Base-by-base conservation (phyloP, 2,329 filamentous ascomycete species). In the Westerdykella ornata region DNA sequence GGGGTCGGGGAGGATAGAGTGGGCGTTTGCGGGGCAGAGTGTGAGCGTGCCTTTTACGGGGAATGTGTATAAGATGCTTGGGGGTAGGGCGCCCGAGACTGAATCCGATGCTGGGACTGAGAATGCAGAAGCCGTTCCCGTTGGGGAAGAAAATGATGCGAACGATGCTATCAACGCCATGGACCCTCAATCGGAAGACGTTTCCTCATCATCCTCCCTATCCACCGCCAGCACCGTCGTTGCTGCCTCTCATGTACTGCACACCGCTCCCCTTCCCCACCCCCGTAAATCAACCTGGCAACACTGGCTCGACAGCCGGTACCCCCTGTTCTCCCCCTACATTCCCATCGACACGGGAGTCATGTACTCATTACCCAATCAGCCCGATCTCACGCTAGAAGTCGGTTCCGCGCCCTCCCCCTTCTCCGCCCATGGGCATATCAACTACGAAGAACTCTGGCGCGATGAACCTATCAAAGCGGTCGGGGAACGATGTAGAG, bases 381-480 rank as follows among this genome's bases (percentile, higher is more conserved):
- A 30, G 19, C 30, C 30, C 0, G 43, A 37, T 0, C 40, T 45
- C 9, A 55, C 47, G 5, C 56, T 71, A 6, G 82, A 85, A 57
- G 74, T 65, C 33, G 82, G 82, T 0, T 52, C 53, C 11, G 83
- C 82, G 75, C 62, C 73, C 9, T 80, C 84, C 48, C 78, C 78
- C 0, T 68, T 62, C 1, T 78, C 76, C 1, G 74, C 75, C 0
- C 63, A 28, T 3, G 22, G 22, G 8, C 22, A 26, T 26, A 26
- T 26, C 22, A 39, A 65, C 1, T 87, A 88, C 49, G 81, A 85
- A 57, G 83, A 87, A 60, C 57, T 83, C 2, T 86, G 82, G 82
- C 60, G 66, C 1, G 75, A 80, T 32, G 59, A 68, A 2, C 52
- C 63, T 2, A 54, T 70, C 63, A 2, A 16, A 8, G 20, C 42